Percentiles rank a stretch among this genome's conserved stretches.
phyloP scores from a whole-genome alignment of 164 flowering plant species.

The Aristolochia californica region DNA sequence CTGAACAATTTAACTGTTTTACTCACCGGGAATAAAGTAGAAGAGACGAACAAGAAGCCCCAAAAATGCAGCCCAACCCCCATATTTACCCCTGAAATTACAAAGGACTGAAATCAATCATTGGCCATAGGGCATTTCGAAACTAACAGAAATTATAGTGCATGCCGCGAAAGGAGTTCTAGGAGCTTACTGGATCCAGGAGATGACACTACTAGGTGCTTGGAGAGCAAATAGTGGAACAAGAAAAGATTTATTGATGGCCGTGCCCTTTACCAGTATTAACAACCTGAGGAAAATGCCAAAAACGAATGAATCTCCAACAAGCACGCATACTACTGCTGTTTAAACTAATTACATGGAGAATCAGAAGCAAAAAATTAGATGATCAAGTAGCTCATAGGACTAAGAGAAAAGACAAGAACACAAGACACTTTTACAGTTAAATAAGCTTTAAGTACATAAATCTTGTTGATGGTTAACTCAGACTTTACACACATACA shows the following conservation, averaged over 20 bases:
- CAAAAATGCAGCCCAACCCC: constrained; percentile 75
- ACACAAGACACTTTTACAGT: too few relatives aligned
- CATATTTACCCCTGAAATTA: constrained; percentile 73
- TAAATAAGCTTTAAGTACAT: too few relatives aligned
- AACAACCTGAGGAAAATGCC: constrained; percentile 33
- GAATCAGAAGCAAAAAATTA: too few relatives aligned
- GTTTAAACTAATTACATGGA: neutral
- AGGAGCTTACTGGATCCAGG: constrained; percentile 67
- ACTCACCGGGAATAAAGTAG: constrained; percentile 71
- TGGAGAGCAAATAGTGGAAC: constrained; percentile 77
- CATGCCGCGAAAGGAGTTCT: neutral
- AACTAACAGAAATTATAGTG: neutral
- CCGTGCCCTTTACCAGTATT: constrained; percentile 61
- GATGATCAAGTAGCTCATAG: too few relatives aligned
- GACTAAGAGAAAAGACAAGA: too few relatives aligned
- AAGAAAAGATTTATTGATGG: constrained; percentile 59
- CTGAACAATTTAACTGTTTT: neutral
- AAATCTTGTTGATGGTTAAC: too few relatives aligned
- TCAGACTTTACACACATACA: too few relatives aligned
- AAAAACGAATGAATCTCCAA: too few relatives aligned
- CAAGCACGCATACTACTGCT: too few relatives aligned
- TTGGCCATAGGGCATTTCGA: neutral
- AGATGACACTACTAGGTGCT: constrained; percentile 58
- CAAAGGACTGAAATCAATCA: neutral
- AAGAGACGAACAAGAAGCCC: constrained; percentile 77